Evolutionary conservation across 306 rosid species (phyloP).

Genomic region (Corylus avellana): DNA sequence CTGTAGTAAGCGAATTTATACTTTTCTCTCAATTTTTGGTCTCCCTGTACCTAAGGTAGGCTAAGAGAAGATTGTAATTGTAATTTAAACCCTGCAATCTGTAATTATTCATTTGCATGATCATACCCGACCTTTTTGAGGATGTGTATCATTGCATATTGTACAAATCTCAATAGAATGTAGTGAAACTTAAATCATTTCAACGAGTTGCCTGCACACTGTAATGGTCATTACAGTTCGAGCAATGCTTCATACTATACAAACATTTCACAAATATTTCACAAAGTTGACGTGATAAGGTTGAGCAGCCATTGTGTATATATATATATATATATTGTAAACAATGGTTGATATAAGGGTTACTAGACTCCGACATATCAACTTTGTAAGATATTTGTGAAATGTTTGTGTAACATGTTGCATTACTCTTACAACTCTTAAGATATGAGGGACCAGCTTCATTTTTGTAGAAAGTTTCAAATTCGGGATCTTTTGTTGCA

Average conservation of each 20-base stretch:
- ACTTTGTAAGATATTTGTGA: too few species aligned
- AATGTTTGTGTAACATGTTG: too few species aligned
- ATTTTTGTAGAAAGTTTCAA: too few species aligned
- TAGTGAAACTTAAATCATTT: constrained; percentile 34
- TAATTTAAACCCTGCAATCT: constrained; percentile 46
- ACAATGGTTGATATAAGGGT: too few species aligned
- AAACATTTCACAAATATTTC: too few species aligned
- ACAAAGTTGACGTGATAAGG: too few species aligned
- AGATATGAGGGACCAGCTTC: background rate
- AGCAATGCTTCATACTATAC: too few species aligned
- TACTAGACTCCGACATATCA: too few species aligned
- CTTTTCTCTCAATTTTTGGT: constrained; percentile 87
- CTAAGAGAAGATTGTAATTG: constrained; percentile 32
- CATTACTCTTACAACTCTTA: background rate
- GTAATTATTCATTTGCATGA: constrained; percentile 84
- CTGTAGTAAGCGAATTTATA: constrained; percentile 81
- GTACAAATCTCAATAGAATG: constrained; percentile 56
- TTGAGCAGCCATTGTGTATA: too few species aligned
- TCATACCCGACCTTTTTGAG: constrained; percentile 44
- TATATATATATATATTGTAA: too few species aligned
- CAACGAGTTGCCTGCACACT: background rate
- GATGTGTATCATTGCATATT: constrained; percentile 62
- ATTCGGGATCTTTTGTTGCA: too few species aligned
- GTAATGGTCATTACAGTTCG: background rate
- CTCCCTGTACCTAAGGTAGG: constrained; percentile 84